Evolutionary conservation across 2,329 filamentous ascomycete species (phyloP), one percentile per base, ranked within the genome.

Genomic region (Pestalotiopsis sp.): DNA sequence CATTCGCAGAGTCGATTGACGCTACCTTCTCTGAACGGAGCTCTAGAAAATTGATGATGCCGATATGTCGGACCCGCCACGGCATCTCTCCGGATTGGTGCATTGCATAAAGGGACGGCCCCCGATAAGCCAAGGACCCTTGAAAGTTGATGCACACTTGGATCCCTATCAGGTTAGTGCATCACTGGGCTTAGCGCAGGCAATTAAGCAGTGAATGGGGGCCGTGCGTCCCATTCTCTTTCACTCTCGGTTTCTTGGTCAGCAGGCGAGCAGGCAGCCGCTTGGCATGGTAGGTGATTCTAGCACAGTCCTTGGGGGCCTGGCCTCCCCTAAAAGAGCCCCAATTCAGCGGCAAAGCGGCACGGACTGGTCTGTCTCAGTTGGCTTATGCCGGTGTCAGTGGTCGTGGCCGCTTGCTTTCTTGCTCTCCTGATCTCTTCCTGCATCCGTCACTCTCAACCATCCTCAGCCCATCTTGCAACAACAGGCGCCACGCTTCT

Each of bases 41-140:
- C 61, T 49, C 61, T n/a, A 64, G 61, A 64, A 64, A 64, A 64
- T 64, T 64, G 61, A 64, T 64, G 61, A 64, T 64, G 61, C 61
- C 61, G 39, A 64, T 64, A 64, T 52, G 45, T 39, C 23, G n/a
- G 41, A 49, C 20, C 39, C 61, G 61, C 38, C 11, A n/a, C 61
- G 61, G 61, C 39, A 52, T 64, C 25, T 64, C 61, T 64, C 61
- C 61, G 61, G 61, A 49, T 64, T 49, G 49, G 61, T 52, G 59
- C 59, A 62, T 62, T 52, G 59, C 59, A 62, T 62, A 52, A 52
- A 23, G 6, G 17, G 17, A 52, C 17, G 13, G 41, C 3, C 41
- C 41, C 45, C 9, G 45, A 9, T n/a, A 17, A 52, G 59, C 27
- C n/a, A 62, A 27, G 23, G 57, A 59, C 57, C 57, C 57, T 59